A percentile compares a stretch with the other conserved stretches of the same genome.
These are phyloP conservation scores for Fusarium sp. DNA, from an alignment of 2,329 filamentous ascomycete genomes.

Conservation along the genomic window DNA sequence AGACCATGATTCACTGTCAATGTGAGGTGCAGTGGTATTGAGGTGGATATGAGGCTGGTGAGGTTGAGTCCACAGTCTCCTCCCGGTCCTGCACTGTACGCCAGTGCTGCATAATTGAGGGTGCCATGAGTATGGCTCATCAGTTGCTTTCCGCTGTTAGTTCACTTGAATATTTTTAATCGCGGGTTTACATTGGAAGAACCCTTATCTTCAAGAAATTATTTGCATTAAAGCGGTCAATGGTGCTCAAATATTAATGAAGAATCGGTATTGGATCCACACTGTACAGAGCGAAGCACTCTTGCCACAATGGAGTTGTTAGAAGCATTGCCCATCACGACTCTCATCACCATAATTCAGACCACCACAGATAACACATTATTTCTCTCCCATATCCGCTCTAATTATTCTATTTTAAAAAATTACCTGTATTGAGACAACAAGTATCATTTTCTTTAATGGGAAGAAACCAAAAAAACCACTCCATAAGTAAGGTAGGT, in stretches of 20 bases:
- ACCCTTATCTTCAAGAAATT: neutral
- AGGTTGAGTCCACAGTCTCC: neutral
- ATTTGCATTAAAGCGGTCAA: fast-evolving
- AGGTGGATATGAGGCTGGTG: neutral
- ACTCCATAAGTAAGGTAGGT: neutral
- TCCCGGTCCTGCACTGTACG: neutral
- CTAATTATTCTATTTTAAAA: neutral
- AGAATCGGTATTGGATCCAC: neutral
- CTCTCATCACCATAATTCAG: neutral
- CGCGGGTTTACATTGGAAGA: neutral
- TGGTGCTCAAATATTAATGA: neutral
- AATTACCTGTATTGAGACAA: no score
- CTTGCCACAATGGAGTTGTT: neutral
- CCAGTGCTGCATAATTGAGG: neutral
- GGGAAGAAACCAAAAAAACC: neutral
- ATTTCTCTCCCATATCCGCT: neutral
- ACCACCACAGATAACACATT: neutral
- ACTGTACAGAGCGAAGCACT: neutral
- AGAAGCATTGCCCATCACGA: fast-evolving
- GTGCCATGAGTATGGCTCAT: neutral
- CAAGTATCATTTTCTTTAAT: neutral
- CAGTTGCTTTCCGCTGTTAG: neutral
- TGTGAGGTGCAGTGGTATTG: neutral
- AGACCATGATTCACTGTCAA: constrained; percentile 26
- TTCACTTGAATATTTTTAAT: neutral